Base-by-base conservation (phyloP, 352 stramenopile genomes). In the Pythium dissimile region DNA sequence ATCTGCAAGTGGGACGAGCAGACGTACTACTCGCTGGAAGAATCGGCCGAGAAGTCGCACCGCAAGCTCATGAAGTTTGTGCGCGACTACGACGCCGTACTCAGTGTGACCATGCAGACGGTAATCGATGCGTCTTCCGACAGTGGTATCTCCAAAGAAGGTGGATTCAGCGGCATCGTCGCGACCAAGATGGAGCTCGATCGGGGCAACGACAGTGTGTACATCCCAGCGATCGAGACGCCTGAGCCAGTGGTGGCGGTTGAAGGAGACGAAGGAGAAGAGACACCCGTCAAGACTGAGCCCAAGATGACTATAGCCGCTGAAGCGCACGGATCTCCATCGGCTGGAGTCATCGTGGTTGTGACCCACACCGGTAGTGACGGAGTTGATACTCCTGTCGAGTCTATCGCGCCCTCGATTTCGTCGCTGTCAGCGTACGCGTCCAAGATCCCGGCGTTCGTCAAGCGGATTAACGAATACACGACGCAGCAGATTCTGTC, bases 1-100 rank as follows among this genome's bases (percentile, higher is more conserved):
- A 91, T 99, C 28, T 94, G 86, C 28, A 97, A 97, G 48, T 99
- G 98, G 98, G 98, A 99, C 66, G 97, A 99, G 56, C 97, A 99
- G 70, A 99, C 96, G 23, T 99, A 99, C 69, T 99, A 99, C 79
- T 97, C 97, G 34, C 73, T 99, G 20, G 94, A 93, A 10, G 97
- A 99, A 53, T 98, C 95, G 6, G 94, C 94, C 0, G 94, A 99
- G 58, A 98, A 98, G 62, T 99, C 97, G 32, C 97, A 99, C 66
- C 84, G 94, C 31, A 98, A 98, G 69, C 69, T 99, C n/a, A 98
- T 98, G 85, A 98, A 98, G 73, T 94, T 99, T 50, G 75, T 99
- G 10, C 80, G 88, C 15, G 77, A 99, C 64, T 97, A 97, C 54
- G 81, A 96, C 51, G 73, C 86, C 10, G 80, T 97, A 26, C 66